A percentile compares a stretch with the other conserved stretches of the same genome.
phyloP scores from a whole-genome alignment of 495 filamentous ascomycete genomes.

The Lasiosphaeria ovina region DNA sequence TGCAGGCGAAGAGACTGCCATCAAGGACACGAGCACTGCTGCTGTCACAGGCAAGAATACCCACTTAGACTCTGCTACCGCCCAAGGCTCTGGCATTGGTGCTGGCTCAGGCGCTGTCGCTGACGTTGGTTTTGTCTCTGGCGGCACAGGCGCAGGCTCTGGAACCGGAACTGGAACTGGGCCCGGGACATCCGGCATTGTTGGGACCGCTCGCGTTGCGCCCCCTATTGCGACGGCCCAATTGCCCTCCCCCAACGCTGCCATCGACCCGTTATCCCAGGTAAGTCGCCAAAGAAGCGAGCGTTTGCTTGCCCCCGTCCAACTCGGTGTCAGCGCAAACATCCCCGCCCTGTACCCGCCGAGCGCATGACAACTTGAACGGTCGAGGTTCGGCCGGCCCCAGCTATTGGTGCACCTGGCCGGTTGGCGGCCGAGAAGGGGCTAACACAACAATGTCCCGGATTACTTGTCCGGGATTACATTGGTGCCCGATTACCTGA shows the following conservation, averaged over 20 bases:
- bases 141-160: constrained; percentile 5
- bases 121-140: not conserved
- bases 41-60: not conserved
- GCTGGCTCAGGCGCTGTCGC: not conserved
- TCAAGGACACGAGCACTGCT: constrained; percentile 7
- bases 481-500: not conserved
- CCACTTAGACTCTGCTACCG: not conserved
- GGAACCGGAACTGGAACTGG: constrained; percentile 6
- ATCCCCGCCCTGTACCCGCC: not conserved
- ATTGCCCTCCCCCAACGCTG: constrained; percentile 23
- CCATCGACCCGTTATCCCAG: constrained; percentile 48
- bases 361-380: not conserved
- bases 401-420: constrained; percentile 4
- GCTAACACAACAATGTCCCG: not conserved
- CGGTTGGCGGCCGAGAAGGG: not conserved
- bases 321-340: not conserved
- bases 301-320: not conserved
- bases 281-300: constrained; percentile 25
- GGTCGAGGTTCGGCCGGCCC: not conserved
- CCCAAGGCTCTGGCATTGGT: not conserved
- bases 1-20: constrained; percentile 16
- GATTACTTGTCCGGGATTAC: no score
- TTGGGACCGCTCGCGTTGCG: not conserved
- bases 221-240: constrained; percentile 3
- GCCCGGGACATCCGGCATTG: constrained; percentile 6